phyloP scores from a whole-genome alignment of 75 land plant species.

The Sequoia sempervirens region DNA sequence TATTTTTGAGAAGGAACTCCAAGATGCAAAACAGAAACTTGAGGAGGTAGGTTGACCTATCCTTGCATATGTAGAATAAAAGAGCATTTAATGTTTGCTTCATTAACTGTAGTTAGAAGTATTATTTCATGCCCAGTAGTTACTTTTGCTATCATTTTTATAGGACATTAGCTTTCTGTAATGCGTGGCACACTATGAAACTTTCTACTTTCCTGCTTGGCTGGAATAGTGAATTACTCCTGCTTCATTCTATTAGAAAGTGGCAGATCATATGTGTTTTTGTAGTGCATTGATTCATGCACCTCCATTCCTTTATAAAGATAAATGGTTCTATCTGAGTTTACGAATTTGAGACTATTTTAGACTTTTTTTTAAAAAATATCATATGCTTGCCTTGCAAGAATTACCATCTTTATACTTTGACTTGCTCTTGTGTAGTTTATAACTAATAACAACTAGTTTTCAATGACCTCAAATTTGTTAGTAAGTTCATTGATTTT shows the following conservation, averaged over 20 bases:
- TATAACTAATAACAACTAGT: not conserved
- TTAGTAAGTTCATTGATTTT: not conserved
- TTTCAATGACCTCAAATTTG: not conserved
- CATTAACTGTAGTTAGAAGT: not conserved
- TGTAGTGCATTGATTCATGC: not conserved
- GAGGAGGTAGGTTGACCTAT: constrained; percentile 53
- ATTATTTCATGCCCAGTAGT: not conserved
- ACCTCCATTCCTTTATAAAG: not conserved
- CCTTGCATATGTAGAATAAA: not conserved
- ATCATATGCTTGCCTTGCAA: not conserved
- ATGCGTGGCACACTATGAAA: not conserved
- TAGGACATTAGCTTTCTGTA: not conserved
- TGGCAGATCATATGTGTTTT: not conserved
- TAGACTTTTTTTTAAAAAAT: not conserved
- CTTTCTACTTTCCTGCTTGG: not conserved
- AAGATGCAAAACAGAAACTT: constrained; percentile 74
- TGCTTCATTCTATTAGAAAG: not conserved
- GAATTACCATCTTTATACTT: not conserved
- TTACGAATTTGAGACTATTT: not conserved
- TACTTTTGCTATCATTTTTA: not conserved
- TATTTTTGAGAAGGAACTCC: constrained; percentile 89
- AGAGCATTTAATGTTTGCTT: not conserved
- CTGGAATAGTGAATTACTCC: not conserved
- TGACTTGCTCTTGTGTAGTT: not conserved
- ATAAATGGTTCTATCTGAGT: not conserved